Conservation (phyloP, 192 early-diverging fungal genomes). For the Gorgonomyces haynaldii region DNA sequence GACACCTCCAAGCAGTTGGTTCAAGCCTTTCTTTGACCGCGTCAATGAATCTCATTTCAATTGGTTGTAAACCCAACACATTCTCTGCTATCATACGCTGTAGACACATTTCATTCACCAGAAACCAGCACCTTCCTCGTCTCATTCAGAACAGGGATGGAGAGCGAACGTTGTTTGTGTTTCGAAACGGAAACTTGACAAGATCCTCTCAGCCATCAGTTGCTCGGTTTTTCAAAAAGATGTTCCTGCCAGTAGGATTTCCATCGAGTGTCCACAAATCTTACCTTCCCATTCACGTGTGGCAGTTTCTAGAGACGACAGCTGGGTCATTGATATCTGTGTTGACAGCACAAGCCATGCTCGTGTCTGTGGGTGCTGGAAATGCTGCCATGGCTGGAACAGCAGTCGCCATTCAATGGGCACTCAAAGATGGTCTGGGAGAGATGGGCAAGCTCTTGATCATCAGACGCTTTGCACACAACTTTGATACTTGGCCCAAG, state of each 20-base stretch:
- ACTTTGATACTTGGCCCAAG: slow-evolving; percentile 62
- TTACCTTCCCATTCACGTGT: slow-evolving; percentile 45
- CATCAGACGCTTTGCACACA: slow-evolving; percentile 52
- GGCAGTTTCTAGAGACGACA: slow-evolving; percentile 52
- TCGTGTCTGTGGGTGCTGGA: slow-evolving; percentile 46
- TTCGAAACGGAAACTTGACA: too few species aligned
- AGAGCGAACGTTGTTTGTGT: too few species aligned
- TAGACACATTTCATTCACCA: too few species aligned
- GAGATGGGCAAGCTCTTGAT: slow-evolving; percentile 60
- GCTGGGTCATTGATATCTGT: slow-evolving; percentile 19
- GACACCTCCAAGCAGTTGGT: neutral
- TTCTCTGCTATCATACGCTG: too few species aligned
- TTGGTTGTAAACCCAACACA: too few species aligned
- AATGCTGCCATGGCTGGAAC: slow-evolving; percentile 40
- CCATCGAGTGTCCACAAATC: slow-evolving; percentile 44
- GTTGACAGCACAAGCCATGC: slow-evolving; percentile 54
- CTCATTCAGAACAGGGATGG: too few species aligned
- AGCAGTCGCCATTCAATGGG: slow-evolving; percentile 59
- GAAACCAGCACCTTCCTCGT: too few species aligned
- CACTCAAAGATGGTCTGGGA: slow-evolving; percentile 54
- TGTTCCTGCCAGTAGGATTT: slow-evolving; percentile 30
- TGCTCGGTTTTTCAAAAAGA: neutral
- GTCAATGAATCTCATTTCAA: too few species aligned
- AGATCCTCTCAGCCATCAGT: too few species aligned
- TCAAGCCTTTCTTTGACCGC: neutral